Evolutionary conservation across 345 rosid species (phyloP).

Genomic region (Aegle marmelos): DNA sequence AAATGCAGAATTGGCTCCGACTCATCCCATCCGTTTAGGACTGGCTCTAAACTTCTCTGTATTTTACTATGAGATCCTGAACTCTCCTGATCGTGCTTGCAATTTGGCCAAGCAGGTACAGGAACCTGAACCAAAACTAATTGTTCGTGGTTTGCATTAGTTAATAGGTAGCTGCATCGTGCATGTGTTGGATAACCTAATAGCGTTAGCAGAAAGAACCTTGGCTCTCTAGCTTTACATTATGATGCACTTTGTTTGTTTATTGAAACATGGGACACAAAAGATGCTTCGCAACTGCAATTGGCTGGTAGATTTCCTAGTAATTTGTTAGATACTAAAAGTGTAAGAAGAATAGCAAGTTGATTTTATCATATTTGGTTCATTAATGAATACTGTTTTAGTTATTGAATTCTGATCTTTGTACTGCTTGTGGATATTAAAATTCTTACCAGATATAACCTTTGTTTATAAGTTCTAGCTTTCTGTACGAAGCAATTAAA

Average conservation of each 20-base stretch:
- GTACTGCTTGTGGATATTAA: not conserved
- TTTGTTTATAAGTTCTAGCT: not conserved
- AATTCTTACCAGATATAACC: not conserved
- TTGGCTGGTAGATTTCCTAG: not conserved
- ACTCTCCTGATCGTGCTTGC: conserved; percentile 95
- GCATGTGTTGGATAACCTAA: not conserved
- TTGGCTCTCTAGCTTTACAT: not conserved
- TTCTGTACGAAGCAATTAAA: not conserved
- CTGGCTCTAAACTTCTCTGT: conserved; percentile 88
- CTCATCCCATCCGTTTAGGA: conserved; percentile 91
- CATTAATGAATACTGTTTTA: not conserved
- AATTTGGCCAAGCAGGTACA: conserved; percentile 83
- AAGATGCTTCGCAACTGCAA: not conserved
- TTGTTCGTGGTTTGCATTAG: not conserved
- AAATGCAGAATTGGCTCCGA: conserved; percentile 74
- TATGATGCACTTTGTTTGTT: not conserved
- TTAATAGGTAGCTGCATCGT: not conserved
- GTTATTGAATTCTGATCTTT: not conserved
- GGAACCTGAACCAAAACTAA: not conserved
- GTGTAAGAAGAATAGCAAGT: not conserved
- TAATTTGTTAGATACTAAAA: not conserved
- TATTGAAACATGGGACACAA: not conserved
- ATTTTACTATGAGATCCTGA: conserved; percentile 86
- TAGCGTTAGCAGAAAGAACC: not conserved
- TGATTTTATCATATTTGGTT: not conserved